Base-by-base conservation (phyloP, 1,284 basidiomycete species). In the Fomitopsis pinicola region DNA sequence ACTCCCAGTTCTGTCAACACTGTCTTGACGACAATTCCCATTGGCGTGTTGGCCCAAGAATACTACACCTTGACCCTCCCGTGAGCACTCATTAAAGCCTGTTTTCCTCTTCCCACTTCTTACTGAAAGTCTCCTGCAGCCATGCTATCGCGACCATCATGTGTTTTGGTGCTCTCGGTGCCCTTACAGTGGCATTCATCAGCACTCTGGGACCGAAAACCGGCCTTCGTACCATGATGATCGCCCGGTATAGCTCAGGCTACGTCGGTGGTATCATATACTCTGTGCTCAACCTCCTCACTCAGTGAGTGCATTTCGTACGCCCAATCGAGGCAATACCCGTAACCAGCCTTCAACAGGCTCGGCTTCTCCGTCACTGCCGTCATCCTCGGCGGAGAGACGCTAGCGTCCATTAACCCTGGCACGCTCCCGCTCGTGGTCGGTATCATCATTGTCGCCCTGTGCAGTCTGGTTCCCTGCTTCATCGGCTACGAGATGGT, bases 211-310 rank as follows among this genome's bases (percentile, higher is more conserved):
- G 87, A 0, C 85, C 86, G 1, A 73, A 76, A 64, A 82, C 83
- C 0, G 87, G 87, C 7, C 70, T 89, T 55, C 77, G 87, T 5
- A 87, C 86, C 0, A 88, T 89, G 83, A 69, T 82, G 58, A 81
- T 82, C 61, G 73, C 77, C 4, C 76, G 85, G 1, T 86, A 80
- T 66, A 81, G 80, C 59, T 83, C 83, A 3, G 86, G 85, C 5
- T 86, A 83, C 65, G 67, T 82, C 42, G 84, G 85, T 12, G 79
- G 82, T 0, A 78, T 76, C 9, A 75, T 88, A 59, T 85, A 84
- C 66, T 81, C 84, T 9, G 65, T 88, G 55, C 69, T 88, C 8
- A 87, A 86, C 67, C 82, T 86, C 64, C 69, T 86, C 38, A 83
- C 81, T 2, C 82, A 83, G 78, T 84, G 65, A 58, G 75, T 67